phyloP scores from a whole-genome alignment of 805 yeast genomes.

The Kluyveromyces nonfermentans region DNA sequence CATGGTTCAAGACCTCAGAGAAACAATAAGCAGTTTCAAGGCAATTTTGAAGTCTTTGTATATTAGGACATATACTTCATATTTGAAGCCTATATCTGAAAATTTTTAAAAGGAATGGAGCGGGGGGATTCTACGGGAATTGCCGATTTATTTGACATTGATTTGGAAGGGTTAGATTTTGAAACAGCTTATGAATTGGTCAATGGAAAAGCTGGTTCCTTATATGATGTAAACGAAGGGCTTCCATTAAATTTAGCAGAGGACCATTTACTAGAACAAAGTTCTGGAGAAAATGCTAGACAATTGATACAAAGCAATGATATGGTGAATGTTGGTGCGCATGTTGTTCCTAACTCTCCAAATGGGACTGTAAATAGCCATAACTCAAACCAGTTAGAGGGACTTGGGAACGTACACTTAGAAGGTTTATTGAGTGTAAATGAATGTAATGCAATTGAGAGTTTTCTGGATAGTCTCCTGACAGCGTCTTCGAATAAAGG shows the following conservation, averaged over 20 bases:
- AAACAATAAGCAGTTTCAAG: background rate
- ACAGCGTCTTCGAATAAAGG: constrained; percentile 2
- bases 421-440: constrained; percentile 20
- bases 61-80: background rate
- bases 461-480: constrained; percentile 23
- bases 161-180: constrained; percentile 24
- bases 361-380: background rate
- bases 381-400: background rate
- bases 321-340: background rate
- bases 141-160: constrained; percentile 20
- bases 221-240: background rate
- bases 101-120: background rate
- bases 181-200: constrained; percentile 29
- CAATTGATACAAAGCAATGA: background rate
- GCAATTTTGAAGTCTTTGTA: background rate
- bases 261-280: background rate
- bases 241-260: background rate
- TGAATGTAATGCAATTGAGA: constrained; percentile 28
- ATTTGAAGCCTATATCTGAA: background rate
- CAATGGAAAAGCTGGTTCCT: constrained; percentile 8
- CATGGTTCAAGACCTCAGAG: background rate
- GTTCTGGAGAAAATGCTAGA: background rate
- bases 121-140: constrained; percentile 6
- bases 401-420: background rate
- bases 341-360: background rate